Conservation (phyloP, 163 green algal genomes). For the Botryococcus braunii region DNA sequence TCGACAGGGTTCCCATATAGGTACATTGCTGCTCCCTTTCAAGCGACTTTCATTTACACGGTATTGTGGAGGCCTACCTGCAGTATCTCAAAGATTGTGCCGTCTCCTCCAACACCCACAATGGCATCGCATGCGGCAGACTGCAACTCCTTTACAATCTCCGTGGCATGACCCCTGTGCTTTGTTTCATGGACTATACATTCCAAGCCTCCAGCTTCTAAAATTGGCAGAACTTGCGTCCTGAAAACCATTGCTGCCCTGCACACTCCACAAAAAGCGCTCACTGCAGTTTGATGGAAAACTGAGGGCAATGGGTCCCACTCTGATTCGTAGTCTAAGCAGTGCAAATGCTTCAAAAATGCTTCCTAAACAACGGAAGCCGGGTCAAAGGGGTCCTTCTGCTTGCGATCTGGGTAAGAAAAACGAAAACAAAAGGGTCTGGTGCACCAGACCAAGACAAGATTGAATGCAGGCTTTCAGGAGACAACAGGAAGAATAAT, state of each 20-base stretch:
- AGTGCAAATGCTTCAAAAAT: not conserved
- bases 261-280: conserved; percentile 5
- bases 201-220: conserved; percentile 43
- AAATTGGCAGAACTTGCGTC: conserved; percentile 24
- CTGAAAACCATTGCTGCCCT: conserved; percentile 21
- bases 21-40: no score
- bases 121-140: conserved; percentile 15
- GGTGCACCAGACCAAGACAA: no score
- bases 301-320: not conserved
- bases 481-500: no score
- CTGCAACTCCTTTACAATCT: conserved; percentile 15
- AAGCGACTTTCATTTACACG: no score
- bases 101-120: conserved; percentile 40
- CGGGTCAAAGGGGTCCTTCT: not conserved
- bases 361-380: not conserved
- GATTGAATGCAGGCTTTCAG: no score
- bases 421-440: not conserved
- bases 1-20: no score
- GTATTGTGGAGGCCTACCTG: conserved; percentile 25
- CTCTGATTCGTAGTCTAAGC: not conserved
- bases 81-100: conserved; percentile 55
- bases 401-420: not conserved
- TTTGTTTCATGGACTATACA: conserved; percentile 31
- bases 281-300: not conserved
- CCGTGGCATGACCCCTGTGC: conserved; percentile 25